Percentiles rank a stretch among this genome's conserved stretches.
Evolutionary conservation across 345 rosid species (phyloP).

Genomic region (Anacardium occidentale): DNA sequence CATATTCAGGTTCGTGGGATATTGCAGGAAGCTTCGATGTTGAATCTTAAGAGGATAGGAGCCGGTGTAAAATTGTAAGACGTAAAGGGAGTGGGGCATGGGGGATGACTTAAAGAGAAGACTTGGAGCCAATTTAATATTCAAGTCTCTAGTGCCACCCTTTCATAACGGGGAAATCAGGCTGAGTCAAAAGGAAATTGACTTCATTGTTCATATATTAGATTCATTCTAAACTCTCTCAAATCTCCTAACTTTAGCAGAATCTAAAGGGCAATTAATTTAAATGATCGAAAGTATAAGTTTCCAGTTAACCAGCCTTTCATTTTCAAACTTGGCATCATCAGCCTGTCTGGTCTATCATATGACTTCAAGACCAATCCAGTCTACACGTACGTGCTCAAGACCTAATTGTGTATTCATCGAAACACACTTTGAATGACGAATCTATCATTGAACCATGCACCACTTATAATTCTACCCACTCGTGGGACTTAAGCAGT

Average conservation of each 20-base stretch:
- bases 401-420: background rate
- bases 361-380: background rate
- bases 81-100: conserved; percentile 12
- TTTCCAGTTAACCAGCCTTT: too few species aligned
- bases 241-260: too few species aligned
- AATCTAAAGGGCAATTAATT: too few species aligned
- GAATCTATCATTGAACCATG: background rate
- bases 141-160: conserved; percentile 12
- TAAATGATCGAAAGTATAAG: too few species aligned
- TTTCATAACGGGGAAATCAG: background rate
- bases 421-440: background rate
- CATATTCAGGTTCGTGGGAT: conserved; percentile 35
- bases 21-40: conserved; percentile 40
- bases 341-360: too few species aligned
- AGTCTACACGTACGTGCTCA: background rate
- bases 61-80: background rate
- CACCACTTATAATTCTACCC: background rate
- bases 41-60: conserved; percentile 15
- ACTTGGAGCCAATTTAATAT: too few species aligned
- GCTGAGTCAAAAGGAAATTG: conserved; percentile 6
- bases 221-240: too few species aligned
- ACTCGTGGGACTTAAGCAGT: too few species aligned
- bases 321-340: too few species aligned
- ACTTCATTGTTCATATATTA: too few species aligned
- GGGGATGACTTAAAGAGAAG: conserved; percentile 8